Evolutionary conservation across 2,329 filamentous ascomycete species (phyloP).

Genomic region (Phaeosphaeriaceae sp.): DNA sequence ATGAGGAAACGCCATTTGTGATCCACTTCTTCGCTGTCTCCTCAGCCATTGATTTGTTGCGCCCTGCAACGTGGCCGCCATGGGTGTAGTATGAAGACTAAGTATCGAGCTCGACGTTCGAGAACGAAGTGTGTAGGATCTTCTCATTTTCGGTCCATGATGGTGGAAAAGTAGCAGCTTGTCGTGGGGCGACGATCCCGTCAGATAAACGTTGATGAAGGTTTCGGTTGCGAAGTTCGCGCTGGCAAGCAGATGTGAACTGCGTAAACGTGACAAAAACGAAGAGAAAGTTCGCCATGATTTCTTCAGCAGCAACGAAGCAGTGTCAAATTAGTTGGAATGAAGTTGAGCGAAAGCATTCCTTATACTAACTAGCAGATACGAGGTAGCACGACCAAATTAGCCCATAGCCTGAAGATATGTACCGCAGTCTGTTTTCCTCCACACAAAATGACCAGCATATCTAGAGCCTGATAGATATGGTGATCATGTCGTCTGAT

Average conservation of each 20-base stretch:
- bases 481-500: no score
- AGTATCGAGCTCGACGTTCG: conserved; percentile 30
- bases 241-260: conserved; percentile 4
- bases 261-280: not conserved
- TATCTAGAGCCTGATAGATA: no score
- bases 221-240: conserved; percentile 4
- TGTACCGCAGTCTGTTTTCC: not conserved
- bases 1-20: conserved; percentile 28
- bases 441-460: no score
- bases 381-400: not conserved
- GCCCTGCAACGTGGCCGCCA: conserved; percentile 41
- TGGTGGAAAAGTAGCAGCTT: conserved; percentile 25
- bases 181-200: not conserved
- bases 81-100: conserved; percentile 43
- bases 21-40: conserved; percentile 42
- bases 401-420: not conserved
- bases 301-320: not conserved
- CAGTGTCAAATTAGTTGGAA: not conserved
- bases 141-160: conserved; percentile 34
- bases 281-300: not conserved
- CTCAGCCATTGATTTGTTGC: conserved; percentile 38
- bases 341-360: not conserved
- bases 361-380: not conserved
- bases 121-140: conserved; percentile 35
- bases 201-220: not conserved